phyloP scores from a whole-genome alignment of 768 basidiomycete species.

The Porpolomopsis calyptriformis region DNA sequence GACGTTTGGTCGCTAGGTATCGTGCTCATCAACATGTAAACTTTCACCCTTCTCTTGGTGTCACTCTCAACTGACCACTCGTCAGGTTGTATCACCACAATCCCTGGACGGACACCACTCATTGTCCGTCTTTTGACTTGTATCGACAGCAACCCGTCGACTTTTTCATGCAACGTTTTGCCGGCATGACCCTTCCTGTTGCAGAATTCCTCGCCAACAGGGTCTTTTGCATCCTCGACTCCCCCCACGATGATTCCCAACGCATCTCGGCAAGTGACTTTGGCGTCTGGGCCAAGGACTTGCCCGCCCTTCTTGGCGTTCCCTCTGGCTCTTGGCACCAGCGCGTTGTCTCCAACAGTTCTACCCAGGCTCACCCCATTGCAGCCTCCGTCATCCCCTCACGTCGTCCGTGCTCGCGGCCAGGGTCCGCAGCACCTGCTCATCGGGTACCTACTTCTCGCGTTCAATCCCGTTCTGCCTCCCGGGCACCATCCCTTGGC shows the following conservation, averaged over 20 bases:
- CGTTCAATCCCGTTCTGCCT: conserved; percentile 43
- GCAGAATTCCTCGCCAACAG: conserved; percentile 77
- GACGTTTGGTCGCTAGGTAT: conserved; percentile 99
- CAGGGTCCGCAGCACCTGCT: conserved; percentile 36
- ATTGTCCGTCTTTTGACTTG: conserved; percentile 71
- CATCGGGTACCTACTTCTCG: conserved; percentile 37
- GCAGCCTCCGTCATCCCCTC: conserved; percentile 54
- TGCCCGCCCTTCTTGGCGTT: conserved; percentile 62
- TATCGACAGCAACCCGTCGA: conserved; percentile 69
- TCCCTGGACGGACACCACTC: conserved; percentile 92
- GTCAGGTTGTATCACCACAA: conserved; percentile 91
- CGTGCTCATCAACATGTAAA: conserved; percentile 95
- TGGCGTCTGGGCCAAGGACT: conserved; percentile 72
- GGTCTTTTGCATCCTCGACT: conserved; percentile 73
- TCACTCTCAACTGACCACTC: conserved; percentile 5
- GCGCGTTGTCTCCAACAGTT: conserved; percentile 50
- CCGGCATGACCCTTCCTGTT: conserved; percentile 78
- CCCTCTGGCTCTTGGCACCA: conserved; percentile 35
- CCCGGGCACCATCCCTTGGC: conserved; percentile 53
- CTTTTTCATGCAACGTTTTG: conserved; percentile 86
- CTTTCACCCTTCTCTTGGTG: not conserved
- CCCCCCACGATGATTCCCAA: conserved; percentile 49
- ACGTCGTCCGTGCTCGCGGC: conserved; percentile 61
- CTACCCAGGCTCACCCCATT: conserved; percentile 55
- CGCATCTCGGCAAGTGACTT: conserved; percentile 77